Conservation (phyloP, 352 stramenopile genomes). For the Pythium chondricola region DNA sequence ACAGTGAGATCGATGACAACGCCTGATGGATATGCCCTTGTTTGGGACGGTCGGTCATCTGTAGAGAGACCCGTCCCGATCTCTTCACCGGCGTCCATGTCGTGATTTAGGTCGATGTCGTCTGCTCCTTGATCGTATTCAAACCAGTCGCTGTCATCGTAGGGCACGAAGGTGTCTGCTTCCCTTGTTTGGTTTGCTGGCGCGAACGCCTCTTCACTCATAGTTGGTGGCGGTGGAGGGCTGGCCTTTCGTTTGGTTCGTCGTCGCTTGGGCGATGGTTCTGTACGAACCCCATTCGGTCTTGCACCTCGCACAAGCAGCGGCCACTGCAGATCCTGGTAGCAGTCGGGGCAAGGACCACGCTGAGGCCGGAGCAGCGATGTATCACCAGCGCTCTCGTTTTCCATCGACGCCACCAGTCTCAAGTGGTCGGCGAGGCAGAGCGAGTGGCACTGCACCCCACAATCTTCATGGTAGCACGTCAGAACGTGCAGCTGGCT, state of each 20-base stretch:
- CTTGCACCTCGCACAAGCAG: slow-evolving; percentile 17
- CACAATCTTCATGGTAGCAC: slow-evolving; percentile 43
- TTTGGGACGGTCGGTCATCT: too few relatives aligned
- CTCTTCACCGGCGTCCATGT: too few relatives aligned
- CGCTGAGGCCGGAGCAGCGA: slow-evolving; percentile 12
- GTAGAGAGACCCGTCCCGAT: too few relatives aligned
- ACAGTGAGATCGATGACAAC: too few relatives aligned
- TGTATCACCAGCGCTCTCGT: not conserved
- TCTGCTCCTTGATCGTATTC: too few relatives aligned
- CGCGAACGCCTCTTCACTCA: not conserved
- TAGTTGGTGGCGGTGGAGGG: not conserved
- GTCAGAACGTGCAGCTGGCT: slow-evolving; percentile 10
- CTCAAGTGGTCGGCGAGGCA: slow-evolving; percentile 56
- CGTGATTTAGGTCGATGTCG: too few relatives aligned
- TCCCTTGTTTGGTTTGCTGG: not conserved
- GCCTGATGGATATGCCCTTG: too few relatives aligned
- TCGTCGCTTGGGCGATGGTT: slow-evolving; percentile 1
- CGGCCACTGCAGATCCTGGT: slow-evolving; percentile 32
- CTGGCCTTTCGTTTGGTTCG: not conserved
- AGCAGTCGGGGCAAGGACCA: slow-evolving; percentile 43
- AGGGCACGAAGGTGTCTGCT: not conserved
- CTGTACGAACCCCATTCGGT: not conserved
- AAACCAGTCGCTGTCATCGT: slow-evolving; percentile 5
- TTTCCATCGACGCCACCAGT: slow-evolving; percentile 16
- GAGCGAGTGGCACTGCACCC: slow-evolving; percentile 32